Conservation (phyloP, 2,329 filamentous ascomycete species). For the Epichloe sibirici region DNA sequence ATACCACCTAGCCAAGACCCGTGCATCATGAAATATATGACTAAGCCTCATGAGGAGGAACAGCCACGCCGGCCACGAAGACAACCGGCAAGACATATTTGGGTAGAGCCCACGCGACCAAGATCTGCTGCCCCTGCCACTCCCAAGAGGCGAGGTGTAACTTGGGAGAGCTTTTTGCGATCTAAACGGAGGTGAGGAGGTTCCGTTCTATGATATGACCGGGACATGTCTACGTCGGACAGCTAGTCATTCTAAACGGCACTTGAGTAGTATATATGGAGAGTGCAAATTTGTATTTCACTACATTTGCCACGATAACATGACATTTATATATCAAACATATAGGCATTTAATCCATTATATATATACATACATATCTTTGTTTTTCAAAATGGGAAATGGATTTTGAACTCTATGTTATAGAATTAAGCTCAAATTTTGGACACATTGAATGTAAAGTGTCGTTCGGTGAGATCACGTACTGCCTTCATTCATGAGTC, state of each 20-base stretch:
- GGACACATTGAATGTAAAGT: not conserved
- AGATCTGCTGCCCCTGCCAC: constrained; percentile 4
- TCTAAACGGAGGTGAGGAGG: constrained; percentile 13
- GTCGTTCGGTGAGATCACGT: constrained; percentile 1
- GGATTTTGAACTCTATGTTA: too few relatives aligned
- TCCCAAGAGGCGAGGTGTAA: constrained; percentile 7
- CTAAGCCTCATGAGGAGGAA: constrained; percentile 3
- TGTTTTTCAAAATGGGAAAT: not conserved
- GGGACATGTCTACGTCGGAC: not conserved
- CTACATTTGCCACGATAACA: not conserved
- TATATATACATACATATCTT: not conserved
- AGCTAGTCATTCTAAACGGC: not conserved
- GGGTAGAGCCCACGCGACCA: constrained; percentile 13
- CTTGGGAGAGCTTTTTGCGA: constrained; percentile 13
- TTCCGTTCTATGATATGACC: not conserved
- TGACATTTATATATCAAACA: not conserved
- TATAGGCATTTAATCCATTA: not conserved
- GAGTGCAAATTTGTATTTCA: not conserved
- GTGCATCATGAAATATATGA: constrained; percentile 19
- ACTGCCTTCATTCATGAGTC: constrained; percentile 27
- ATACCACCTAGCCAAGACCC: constrained; percentile 29
- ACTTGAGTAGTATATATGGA: not conserved
- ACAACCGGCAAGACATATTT: constrained; percentile 5
- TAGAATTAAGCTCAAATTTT: too few relatives aligned
- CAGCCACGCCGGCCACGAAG: constrained; percentile 7